These are phyloP conservation scores for Erythrophleum ivorense DNA, from an alignment of 331 rosid species.

Conservation along the genomic window DNA sequence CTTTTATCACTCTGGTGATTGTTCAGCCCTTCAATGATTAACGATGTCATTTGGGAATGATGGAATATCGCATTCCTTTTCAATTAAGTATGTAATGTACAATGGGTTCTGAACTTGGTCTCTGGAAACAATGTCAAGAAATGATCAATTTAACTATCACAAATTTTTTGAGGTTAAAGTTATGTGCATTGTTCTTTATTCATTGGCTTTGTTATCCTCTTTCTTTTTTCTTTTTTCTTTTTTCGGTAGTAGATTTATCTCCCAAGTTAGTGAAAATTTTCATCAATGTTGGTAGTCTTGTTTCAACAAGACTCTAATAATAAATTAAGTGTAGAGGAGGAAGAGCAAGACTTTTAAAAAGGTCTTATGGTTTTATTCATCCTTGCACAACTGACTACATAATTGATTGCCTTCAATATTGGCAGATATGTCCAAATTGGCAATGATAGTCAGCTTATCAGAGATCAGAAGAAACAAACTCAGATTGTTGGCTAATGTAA, in stretches of 20 bases:
- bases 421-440: conserved; percentile 91
- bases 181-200: conserved; percentile 50
- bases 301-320: not conserved
- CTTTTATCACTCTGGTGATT: too few species aligned
- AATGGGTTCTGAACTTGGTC: too few species aligned
- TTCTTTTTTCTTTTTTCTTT: conserved; percentile 4
- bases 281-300: conserved; percentile 21
- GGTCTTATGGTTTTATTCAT: not conserved
- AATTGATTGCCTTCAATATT: conserved; percentile 32
- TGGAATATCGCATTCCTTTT: too few species aligned
- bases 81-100: too few species aligned
- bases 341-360: too few species aligned
- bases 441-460: conserved; percentile 85
- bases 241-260: not conserved
- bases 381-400: conserved; percentile 8
- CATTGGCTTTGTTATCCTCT: not conserved
- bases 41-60: too few species aligned
- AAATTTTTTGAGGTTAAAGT: too few species aligned
- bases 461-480: conserved; percentile 90
- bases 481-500: conserved; percentile 88
- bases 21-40: too few species aligned
- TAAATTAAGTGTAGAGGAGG: too few species aligned
- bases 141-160: too few species aligned
- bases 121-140: too few species aligned
- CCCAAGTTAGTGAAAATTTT: conserved; percentile 7